Conservation (phyloP, 768 basidiomycete genomes). For the Boletus subcaerulescens region DNA sequence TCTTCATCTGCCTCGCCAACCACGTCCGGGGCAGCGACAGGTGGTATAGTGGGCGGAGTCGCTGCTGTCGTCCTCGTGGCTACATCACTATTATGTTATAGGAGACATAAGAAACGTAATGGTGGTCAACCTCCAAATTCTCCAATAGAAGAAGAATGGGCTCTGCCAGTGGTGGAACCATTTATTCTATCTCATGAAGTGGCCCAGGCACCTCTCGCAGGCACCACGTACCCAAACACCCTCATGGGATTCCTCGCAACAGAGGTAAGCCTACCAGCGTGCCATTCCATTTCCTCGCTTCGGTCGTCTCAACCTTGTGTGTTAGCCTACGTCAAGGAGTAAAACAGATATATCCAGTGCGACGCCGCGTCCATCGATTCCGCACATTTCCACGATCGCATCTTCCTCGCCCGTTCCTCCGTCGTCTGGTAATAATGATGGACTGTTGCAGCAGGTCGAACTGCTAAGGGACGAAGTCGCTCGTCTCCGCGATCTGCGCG, state of each 20-base stretch:
- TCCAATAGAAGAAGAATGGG: neutral
- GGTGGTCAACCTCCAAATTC: neutral
- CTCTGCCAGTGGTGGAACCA: slow-evolving; percentile 1
- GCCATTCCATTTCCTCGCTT: neutral
- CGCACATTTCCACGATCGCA: neutral
- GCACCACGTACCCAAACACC: too few species aligned
- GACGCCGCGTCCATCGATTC: neutral
- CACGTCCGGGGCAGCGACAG: neutral
- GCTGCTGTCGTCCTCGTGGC: neutral
- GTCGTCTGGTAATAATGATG: neutral
- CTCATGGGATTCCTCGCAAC: too few species aligned
- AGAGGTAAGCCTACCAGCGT: too few species aligned
- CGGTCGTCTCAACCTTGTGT: too few species aligned
- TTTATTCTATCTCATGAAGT: neutral
- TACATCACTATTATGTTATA: slow-evolving; percentile 4
- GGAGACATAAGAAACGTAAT: neutral
- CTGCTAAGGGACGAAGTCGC: neutral
- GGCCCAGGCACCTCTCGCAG: too few species aligned
- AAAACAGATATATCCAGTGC: too few species aligned
- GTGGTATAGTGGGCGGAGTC: slow-evolving; percentile 6
- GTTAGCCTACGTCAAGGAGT: neutral
- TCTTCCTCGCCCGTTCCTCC: neutral
- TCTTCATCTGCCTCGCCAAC: neutral
- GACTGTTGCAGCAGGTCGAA: neutral
- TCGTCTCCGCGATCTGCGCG: neutral